These are phyloP conservation scores for Physcomitrium patens DNA, from an alignment of 225 moss, liverwort and hornwort genomes.

Conservation along the genomic window DNA sequence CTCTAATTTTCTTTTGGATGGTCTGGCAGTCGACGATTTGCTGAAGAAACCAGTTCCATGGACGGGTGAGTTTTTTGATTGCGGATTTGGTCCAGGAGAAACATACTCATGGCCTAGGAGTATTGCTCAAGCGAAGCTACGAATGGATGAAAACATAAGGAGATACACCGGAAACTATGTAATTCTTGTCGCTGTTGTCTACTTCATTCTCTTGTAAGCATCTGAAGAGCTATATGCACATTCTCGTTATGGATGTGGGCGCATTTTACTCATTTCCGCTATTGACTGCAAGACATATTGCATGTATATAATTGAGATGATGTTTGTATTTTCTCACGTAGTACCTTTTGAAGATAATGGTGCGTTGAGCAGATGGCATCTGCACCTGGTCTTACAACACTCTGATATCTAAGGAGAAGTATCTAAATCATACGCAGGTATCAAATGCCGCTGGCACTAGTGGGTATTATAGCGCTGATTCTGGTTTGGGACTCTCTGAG, in stretches of 20 bases:
- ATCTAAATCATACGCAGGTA: slow-evolving; percentile 59
- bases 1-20: slow-evolving; percentile 17
- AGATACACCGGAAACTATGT: slow-evolving; percentile 94
- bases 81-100: slow-evolving; percentile 83
- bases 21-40: slow-evolving; percentile 63
- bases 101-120: slow-evolving; percentile 88
- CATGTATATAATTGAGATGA: slow-evolving; percentile 17
- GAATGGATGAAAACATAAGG: slow-evolving; percentile 93
- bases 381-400: background rate
- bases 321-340: background rate
- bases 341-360: slow-evolving; percentile 10
- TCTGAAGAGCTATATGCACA: background rate
- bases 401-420: slow-evolving; percentile 7
- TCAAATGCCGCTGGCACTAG: slow-evolving; percentile 83
- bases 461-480: slow-evolving; percentile 74
- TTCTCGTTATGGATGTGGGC: background rate
- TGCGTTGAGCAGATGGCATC: slow-evolving; percentile 23
- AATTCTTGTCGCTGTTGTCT: slow-evolving; percentile 68
- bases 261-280: background rate
- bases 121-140: slow-evolving; percentile 77
- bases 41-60: slow-evolving; percentile 85
- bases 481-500: slow-evolving; percentile 90
- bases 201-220: slow-evolving; percentile 88
- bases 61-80: slow-evolving; percentile 97
- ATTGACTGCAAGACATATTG: slow-evolving; percentile 1